Evolutionary conservation across 805 yeast genomes (phyloP).

Genomic region (Pichia heedii): DNA sequence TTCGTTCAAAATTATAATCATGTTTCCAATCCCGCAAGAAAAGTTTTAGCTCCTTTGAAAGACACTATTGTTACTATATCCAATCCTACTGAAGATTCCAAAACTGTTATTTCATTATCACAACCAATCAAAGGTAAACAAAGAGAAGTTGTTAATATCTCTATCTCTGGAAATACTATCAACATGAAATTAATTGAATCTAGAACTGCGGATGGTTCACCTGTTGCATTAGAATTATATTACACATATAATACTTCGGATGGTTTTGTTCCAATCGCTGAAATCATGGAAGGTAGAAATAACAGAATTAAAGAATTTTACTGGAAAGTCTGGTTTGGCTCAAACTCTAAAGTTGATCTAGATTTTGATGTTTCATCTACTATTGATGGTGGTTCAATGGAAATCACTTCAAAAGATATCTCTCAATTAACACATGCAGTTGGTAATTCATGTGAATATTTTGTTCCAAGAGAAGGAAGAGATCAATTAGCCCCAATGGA

Average conservation of each 20-base stretch:
- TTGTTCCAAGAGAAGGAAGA: slow-evolving; percentile 80
- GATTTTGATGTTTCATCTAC: slow-evolving; percentile 62
- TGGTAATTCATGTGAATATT: slow-evolving; percentile 95
- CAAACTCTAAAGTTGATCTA: slow-evolving; percentile 48
- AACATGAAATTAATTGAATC: slow-evolving; percentile 73
- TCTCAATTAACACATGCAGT: slow-evolving; percentile 94
- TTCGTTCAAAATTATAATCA: slow-evolving; percentile 81
- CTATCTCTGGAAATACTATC: slow-evolving; percentile 45
- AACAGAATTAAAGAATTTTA: slow-evolving; percentile 89
- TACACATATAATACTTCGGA: slow-evolving; percentile 74
- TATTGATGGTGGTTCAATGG: slow-evolving; percentile 60
- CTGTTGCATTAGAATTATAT: slow-evolving; percentile 68
- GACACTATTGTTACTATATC: slow-evolving; percentile 53
- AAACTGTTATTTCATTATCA: slow-evolving; percentile 52
- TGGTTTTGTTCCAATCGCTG: slow-evolving; percentile 95
- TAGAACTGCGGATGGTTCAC: slow-evolving; percentile 69
- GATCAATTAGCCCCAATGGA: slow-evolving; percentile 95
- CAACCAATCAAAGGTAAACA: slow-evolving; percentile 68
- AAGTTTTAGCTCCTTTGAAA: slow-evolving; percentile 67
- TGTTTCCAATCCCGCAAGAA: slow-evolving; percentile 68
- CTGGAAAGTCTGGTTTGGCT: slow-evolving; percentile 95
- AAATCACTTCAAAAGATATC: slow-evolving; percentile 67
- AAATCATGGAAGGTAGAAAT: slow-evolving; percentile 85
- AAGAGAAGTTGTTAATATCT: slow-evolving; percentile 58
- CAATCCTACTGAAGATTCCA: slow-evolving; percentile 39